Percentiles rank a stretch among this genome's conserved stretches.
These are phyloP conservation scores for Cryoendolithus antarcticus DNA, from an alignment of 2,329 filamentous ascomycete species.

Conservation along the genomic window DNA sequence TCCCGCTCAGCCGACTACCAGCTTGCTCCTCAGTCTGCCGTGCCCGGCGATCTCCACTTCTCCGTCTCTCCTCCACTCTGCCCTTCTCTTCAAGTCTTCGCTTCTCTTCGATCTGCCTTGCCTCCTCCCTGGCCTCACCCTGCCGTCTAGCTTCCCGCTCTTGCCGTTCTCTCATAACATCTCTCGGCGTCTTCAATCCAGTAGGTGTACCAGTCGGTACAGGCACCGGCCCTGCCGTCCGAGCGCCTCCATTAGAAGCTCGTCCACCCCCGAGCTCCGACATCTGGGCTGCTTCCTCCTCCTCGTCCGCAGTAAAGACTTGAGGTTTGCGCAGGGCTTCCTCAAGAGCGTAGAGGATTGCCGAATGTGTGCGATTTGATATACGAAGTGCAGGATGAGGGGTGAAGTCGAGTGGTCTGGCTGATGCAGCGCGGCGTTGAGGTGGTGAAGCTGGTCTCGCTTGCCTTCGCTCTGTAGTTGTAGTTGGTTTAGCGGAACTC, in stretches of 20 bases:
- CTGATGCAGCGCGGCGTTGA: slow-evolving; percentile 20
- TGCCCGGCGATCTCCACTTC: slow-evolving; percentile 7
- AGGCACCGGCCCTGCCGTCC: slow-evolving; percentile 41
- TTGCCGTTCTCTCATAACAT: slow-evolving; percentile 80
- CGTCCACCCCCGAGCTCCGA: slow-evolving; percentile 62
- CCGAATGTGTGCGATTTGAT: slow-evolving; percentile 73
- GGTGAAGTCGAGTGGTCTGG: slow-evolving; percentile 15
- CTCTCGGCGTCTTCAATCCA: slow-evolving; percentile 69
- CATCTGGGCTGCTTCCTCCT: slow-evolving; percentile 88
- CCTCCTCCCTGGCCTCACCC: slow-evolving; percentile 44
- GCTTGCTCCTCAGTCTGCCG: slow-evolving; percentile 13
- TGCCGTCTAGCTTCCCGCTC: slow-evolving; percentile 61
- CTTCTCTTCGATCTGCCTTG: slow-evolving; percentile 44
- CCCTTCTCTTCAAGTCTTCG: slow-evolving; percentile 46
- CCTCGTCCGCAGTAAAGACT: slow-evolving; percentile 67
- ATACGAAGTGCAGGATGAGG: slow-evolving; percentile 52
- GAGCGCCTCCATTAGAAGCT: slow-evolving; percentile 43
- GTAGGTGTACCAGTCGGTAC: slow-evolving; percentile 35
- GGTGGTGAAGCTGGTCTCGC: slow-evolving; percentile 10
- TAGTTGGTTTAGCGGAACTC: slow-evolving; percentile 32
- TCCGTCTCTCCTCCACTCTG: slow-evolving; percentile 7
- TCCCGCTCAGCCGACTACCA: slow-evolving; percentile 11
- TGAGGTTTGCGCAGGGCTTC: slow-evolving; percentile 75
- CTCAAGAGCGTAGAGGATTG: slow-evolving; percentile 85
- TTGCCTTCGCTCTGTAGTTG: neutral